Evolutionary conservation across 2,329 filamentous ascomycete genomes (phyloP).

Genomic region (Ascochyta lentis): DNA sequence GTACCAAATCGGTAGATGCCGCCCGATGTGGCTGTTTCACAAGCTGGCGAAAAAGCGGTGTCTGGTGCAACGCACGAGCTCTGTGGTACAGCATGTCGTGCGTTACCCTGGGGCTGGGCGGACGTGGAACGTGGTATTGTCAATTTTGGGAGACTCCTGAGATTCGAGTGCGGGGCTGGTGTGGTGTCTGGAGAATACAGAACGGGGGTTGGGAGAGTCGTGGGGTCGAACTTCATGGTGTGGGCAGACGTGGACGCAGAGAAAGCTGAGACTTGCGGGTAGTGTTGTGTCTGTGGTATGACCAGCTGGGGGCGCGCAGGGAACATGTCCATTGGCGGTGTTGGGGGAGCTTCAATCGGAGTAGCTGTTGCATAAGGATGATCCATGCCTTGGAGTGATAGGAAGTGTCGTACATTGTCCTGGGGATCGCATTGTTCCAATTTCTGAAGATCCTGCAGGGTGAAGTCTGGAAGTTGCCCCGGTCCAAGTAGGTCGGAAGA

Average conservation of each 20-base stretch:
- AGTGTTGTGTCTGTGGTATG: conserved; percentile 38
- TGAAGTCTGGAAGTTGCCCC: conserved; percentile 66
- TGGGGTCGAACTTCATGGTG: conserved; percentile 38
- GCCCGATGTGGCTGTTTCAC: conserved; percentile 60
- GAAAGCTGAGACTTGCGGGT: conserved; percentile 42
- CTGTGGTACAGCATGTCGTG: conserved; percentile 33
- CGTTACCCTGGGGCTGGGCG: conserved; percentile 38
- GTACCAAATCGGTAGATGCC: conserved; percentile 80
- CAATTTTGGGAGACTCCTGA: conserved; percentile 63
- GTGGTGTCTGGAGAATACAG: conserved; percentile 50
- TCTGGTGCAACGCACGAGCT: conserved; percentile 41
- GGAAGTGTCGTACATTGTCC: conserved; percentile 91
- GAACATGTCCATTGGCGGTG: conserved; percentile 50
- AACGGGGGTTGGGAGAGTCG: conserved; percentile 38
- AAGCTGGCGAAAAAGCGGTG: conserved; percentile 53
- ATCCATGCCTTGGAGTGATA: conserved; percentile 78
- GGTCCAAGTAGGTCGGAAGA: conserved; percentile 90
- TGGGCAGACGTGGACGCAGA: conserved; percentile 47
- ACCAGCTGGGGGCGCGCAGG: conserved; percentile 42
- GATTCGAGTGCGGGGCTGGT: conserved; percentile 57
- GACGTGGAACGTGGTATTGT: conserved; percentile 59
- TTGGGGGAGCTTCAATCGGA: conserved; percentile 60
- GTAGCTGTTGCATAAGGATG: conserved; percentile 70
- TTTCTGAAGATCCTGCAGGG: conserved; percentile 75
- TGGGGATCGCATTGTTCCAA: conserved; percentile 80